A percentile compares a stretch with the other conserved stretches of the same genome.
Evolutionary conservation across 1,139 yeast species (phyloP).

Genomic region (Yamadazyma blattariae): DNA sequence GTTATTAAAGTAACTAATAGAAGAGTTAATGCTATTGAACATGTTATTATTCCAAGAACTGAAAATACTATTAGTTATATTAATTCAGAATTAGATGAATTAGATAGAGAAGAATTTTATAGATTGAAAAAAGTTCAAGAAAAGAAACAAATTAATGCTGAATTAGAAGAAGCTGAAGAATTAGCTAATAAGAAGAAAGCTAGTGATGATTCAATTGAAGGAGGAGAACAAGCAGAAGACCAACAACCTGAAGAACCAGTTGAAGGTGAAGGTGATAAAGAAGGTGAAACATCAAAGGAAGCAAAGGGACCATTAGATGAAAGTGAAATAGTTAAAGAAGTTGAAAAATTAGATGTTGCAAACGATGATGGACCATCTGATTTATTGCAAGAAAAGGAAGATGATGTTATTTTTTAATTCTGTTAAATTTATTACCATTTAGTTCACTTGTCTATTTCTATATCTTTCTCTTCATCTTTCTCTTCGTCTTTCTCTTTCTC

Average conservation of each 20-base stretch:
- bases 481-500: too few relatives aligned
- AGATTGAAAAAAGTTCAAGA: conserved; percentile 95
- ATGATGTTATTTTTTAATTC: conserved; percentile 39
- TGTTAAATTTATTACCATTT: neutral
- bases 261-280: conserved; percentile 1
- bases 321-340: conserved; percentile 17
- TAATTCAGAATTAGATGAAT: conserved; percentile 93
- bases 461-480: too few relatives aligned
- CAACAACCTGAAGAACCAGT: conserved; percentile 17
- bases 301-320: conserved; percentile 13
- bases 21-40: conserved; percentile 98
- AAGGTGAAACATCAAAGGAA: conserved; percentile 2
- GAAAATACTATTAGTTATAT: conserved; percentile 92
- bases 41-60: conserved; percentile 95
- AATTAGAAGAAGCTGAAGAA: conserved; percentile 54
- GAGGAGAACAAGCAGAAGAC: conserved; percentile 15
- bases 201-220: conserved; percentile 10
- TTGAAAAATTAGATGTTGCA: conserved; percentile 22
- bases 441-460: neutral
- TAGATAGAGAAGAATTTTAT: conserved; percentile 97
- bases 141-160: conserved; percentile 82
- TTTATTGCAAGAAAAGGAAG: conserved; percentile 38
- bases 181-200: conserved; percentile 10
- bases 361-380: conserved; percentile 16
- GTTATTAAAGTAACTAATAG: conserved; percentile 97